A percentile compares a stretch with the other conserved stretches of the same genome.
Conservation (phyloP, 2,329 filamentous ascomycete genomes). For the Beauveria rudraprayagi region DNA sequence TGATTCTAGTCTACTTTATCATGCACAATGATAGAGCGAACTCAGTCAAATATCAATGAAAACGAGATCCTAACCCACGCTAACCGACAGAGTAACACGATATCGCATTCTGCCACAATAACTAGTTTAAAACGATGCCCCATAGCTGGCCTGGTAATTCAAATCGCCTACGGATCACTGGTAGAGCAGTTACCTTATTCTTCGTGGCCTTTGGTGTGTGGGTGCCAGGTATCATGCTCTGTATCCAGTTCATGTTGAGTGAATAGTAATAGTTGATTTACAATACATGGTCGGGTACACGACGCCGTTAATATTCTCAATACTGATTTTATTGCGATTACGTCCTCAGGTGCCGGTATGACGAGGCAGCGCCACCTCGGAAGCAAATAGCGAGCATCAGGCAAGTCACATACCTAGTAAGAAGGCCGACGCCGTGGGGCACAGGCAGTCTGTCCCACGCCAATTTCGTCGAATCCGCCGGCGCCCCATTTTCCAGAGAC, state of each 20-base stretch:
- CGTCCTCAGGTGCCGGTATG: neutral
- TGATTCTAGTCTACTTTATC: neutral
- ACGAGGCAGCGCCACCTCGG: constrained; percentile 7
- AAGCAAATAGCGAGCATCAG: constrained; percentile 6
- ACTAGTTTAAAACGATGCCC: neutral
- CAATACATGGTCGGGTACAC: neutral
- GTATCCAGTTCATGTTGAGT: neutral
- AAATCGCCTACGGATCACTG: neutral
- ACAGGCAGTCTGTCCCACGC: constrained; percentile 2
- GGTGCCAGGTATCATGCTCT: neutral
- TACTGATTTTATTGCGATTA: neutral
- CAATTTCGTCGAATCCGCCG: constrained; percentile 9
- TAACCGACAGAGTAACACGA: neutral
- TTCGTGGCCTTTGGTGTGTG: neutral
- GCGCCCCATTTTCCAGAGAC: constrained; percentile 5
- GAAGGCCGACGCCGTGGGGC: neutral
- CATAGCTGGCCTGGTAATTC: neutral
- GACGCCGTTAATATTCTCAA: neutral
- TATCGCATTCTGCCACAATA: neutral
- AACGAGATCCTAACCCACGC: neutral
- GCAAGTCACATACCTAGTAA: neutral
- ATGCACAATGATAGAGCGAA: too few relatives aligned
- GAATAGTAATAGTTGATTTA: neutral
- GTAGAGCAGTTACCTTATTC: neutral
- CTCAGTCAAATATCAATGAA: neutral